Evolutionary conservation across 2,329 filamentous ascomycete species (phyloP).

Genomic region (Aspergillus brunneoviolaceus): DNA sequence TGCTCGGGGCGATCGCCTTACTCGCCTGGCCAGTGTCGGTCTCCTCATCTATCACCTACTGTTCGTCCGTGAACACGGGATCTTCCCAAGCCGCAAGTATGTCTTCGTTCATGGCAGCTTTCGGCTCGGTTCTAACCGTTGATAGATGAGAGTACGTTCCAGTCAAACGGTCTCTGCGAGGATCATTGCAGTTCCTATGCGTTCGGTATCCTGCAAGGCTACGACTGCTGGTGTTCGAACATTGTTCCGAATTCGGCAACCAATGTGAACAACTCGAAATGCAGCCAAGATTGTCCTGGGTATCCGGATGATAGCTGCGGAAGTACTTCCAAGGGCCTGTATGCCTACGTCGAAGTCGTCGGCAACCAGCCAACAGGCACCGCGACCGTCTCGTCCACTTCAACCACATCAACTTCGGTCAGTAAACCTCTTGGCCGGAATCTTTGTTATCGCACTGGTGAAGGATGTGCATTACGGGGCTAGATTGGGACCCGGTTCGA

Average conservation of each 20-base stretch:
- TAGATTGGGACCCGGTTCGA: not conserved
- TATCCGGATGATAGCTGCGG: conserved; percentile 49
- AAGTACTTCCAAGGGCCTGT: conserved; percentile 39
- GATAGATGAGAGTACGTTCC: conserved; percentile 41
- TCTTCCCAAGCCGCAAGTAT: conserved; percentile 37
- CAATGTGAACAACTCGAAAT: conserved; percentile 31
- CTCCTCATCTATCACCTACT: conserved; percentile 37
- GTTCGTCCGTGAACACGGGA: conserved; percentile 49
- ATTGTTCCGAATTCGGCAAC: conserved; percentile 41
- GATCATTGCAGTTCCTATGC: conserved; percentile 44
- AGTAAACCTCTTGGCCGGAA: conserved; percentile 11
- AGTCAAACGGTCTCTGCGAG: conserved; percentile 48
- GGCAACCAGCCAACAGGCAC: conserved; percentile 36
- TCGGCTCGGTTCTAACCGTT: conserved; percentile 5
- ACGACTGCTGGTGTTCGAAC: conserved; percentile 52
- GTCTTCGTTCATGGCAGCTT: conserved; percentile 16
- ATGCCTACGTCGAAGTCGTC: conserved; percentile 43
- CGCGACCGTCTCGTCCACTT: conserved; percentile 21
- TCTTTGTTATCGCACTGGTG: not conserved
- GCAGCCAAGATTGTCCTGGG: conserved; percentile 46
- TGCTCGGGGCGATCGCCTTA: conserved; percentile 20
- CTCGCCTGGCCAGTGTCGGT: conserved; percentile 26
- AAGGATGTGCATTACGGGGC: not conserved
- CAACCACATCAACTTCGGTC: conserved; percentile 28
- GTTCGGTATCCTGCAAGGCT: conserved; percentile 47